phyloP scores from a whole-genome alignment of 768 basidiomycete genomes.

The Gloeophyllum trabeum region DNA sequence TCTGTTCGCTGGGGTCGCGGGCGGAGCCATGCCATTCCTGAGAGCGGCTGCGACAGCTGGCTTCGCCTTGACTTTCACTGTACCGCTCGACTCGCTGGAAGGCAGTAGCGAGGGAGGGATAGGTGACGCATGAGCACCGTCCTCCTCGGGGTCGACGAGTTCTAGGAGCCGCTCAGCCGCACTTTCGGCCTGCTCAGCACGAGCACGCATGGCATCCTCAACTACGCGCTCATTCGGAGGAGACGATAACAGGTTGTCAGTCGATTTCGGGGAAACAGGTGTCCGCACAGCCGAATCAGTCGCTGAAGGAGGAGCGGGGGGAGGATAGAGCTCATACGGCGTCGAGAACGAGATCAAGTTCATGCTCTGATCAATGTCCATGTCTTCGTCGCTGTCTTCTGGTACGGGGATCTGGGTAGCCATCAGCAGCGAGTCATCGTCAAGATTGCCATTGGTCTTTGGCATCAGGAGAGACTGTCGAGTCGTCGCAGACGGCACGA shows the following conservation, averaged over 20 bases:
- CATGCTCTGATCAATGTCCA: slow-evolving; percentile 28
- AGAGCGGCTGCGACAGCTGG: slow-evolving; percentile 23
- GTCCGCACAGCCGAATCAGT: neutral
- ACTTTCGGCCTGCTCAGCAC: slow-evolving; percentile 89
- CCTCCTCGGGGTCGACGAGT: slow-evolving; percentile 72
- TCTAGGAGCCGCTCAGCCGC: slow-evolving; percentile 84
- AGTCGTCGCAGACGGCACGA: neutral
- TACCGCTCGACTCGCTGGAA: slow-evolving; percentile 15
- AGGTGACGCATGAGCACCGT: slow-evolving; percentile 35
- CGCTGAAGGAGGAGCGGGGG: slow-evolving; percentile 20
- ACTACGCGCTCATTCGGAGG: slow-evolving; percentile 40
- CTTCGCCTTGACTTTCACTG: slow-evolving; percentile 29
- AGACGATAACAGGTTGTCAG: slow-evolving; percentile 16
- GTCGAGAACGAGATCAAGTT: slow-evolving; percentile 67
- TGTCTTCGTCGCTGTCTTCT: slow-evolving; percentile 50
- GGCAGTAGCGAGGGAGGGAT: slow-evolving; percentile 45
- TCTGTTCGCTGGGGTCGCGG: slow-evolving; percentile 57
- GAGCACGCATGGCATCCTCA: slow-evolving; percentile 77
- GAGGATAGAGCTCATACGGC: slow-evolving; percentile 41
- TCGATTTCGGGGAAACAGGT: neutral
- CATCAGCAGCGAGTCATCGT: slow-evolving; percentile 54
- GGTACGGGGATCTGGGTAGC: slow-evolving; percentile 71
- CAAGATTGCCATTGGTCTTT: neutral
- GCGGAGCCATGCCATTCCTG: slow-evolving; percentile 23
- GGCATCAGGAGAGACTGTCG: neutral